phyloP scores from a whole-genome alignment of 1,284 basidiomycete species.

The Anthracocystis panici-leucophaei region DNA sequence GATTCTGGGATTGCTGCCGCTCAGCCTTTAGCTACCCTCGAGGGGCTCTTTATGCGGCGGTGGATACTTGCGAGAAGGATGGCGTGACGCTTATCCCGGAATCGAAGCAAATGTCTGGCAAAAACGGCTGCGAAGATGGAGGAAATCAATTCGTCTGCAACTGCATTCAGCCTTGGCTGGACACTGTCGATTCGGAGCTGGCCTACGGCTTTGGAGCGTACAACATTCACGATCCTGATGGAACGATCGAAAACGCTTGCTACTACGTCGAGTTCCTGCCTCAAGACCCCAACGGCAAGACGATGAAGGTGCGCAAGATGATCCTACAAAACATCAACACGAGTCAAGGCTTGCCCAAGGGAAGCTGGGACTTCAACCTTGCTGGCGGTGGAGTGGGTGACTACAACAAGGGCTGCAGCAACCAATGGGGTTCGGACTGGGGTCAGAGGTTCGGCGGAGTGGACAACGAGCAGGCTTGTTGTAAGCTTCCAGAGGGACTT shows the following conservation, averaged over 20 bases:
- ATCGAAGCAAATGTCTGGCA: background rate
- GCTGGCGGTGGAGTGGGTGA: constrained; percentile 43
- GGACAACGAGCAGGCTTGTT: constrained; percentile 23
- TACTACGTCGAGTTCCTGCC: constrained; percentile 27
- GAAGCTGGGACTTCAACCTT: constrained; percentile 34
- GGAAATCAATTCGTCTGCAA: constrained; percentile 29
- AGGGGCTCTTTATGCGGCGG: constrained; percentile 10
- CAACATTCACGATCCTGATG: constrained; percentile 32
- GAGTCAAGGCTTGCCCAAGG: constrained; percentile 18
- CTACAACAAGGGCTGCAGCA: constrained; percentile 27
- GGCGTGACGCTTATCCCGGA: constrained; percentile 24
- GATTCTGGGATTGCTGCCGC: constrained; percentile 37
- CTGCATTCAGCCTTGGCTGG: constrained; percentile 37
- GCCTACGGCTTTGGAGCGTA: constrained; percentile 42
- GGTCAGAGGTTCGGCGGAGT: constrained; percentile 36
- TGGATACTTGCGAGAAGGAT: constrained; percentile 37
- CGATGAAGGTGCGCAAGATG: constrained; percentile 35
- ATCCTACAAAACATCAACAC: constrained; percentile 51
- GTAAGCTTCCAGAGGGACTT: constrained; percentile 26
- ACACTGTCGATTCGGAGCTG: constrained; percentile 23
- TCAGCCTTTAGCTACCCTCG: constrained; percentile 17
- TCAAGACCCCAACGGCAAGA: constrained; percentile 29
- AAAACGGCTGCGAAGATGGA: constrained; percentile 34
- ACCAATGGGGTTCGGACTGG: constrained; percentile 34
- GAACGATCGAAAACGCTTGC: constrained; percentile 30